A percentile compares a stretch with the other conserved stretches of the same genome.
Evolutionary conservation across 208 protist species (phyloP).

Genomic region (Phytomonas sp.): DNA sequence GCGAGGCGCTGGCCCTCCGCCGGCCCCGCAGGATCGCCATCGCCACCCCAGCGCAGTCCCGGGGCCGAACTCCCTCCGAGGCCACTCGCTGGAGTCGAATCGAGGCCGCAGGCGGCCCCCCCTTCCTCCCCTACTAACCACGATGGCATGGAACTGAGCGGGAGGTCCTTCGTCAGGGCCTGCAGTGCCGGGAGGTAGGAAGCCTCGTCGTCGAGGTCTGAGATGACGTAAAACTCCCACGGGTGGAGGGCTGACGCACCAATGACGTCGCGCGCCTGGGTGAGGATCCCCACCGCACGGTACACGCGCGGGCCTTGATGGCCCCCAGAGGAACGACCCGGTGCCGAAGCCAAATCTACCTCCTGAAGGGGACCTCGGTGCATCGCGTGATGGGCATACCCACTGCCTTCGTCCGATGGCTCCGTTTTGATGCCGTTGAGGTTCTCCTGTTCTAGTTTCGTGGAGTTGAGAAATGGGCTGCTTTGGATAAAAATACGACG

Average conservation of each 20-base stretch:
- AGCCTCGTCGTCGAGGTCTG: conserved; percentile 52
- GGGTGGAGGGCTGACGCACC: conserved; percentile 32
- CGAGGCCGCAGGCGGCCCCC: neutral
- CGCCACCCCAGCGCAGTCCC: neutral
- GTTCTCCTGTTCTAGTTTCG: conserved; percentile 6
- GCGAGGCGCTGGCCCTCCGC: conserved; percentile 29
- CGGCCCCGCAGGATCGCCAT: conserved; percentile 13
- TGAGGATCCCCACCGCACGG: conserved; percentile 68
- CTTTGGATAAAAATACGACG: conserved; percentile 41
- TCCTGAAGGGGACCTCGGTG: neutral
- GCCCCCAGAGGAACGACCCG: too few relatives aligned
- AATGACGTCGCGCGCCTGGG: conserved; percentile 38
- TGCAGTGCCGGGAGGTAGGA: conserved; percentile 36
- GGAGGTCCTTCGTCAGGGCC: conserved; percentile 32
- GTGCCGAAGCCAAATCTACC: neutral
- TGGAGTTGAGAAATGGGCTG: neutral
- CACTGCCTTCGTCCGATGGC: neutral
- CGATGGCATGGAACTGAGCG: conserved; percentile 5
- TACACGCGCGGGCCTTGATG: conserved; percentile 16
- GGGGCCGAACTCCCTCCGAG: neutral
- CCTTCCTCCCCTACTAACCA: conserved; percentile 4
- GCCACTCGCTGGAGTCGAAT: neutral
- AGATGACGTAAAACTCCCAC: conserved; percentile 80
- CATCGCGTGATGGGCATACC: conserved; percentile 12
- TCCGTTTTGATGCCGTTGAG: conserved; percentile 13